These are phyloP conservation scores for Ophiostoma australiae DNA, from an alignment of 2,329 filamentous ascomycete genomes.

Conservation along the genomic window DNA sequence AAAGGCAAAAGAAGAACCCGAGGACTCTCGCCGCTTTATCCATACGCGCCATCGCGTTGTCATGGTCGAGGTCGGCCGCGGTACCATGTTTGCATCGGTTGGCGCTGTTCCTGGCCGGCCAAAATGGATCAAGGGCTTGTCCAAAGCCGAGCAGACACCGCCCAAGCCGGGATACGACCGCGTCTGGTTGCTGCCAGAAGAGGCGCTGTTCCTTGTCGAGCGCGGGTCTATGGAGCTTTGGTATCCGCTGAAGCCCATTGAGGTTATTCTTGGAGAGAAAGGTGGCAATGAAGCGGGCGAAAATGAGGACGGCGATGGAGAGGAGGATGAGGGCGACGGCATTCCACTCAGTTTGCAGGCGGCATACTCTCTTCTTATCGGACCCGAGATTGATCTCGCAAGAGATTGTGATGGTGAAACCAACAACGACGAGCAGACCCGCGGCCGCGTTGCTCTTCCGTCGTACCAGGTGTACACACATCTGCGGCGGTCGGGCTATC, in stretches of 20 bases:
- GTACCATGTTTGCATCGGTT: conserved; percentile 61
- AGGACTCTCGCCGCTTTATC: conserved; percentile 28
- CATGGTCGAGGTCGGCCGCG: conserved; percentile 65
- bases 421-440: conserved; percentile 18
- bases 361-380: conserved; percentile 80
- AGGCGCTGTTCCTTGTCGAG: conserved; percentile 85
- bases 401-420: background rate
- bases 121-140: conserved; percentile 43
- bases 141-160: conserved; percentile 42
- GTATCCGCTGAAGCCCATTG: conserved; percentile 62
- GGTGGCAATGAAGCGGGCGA: conserved; percentile 8
- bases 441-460: conserved; percentile 62
- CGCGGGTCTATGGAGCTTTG: conserved; percentile 80
- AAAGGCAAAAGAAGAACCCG: conserved; percentile 11
- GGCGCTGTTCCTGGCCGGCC: conserved; percentile 50
- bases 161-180: conserved; percentile 49
- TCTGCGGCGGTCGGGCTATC: conserved; percentile 76
- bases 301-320: conserved; percentile 30
- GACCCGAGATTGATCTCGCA: conserved; percentile 53
- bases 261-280: conserved; percentile 40
- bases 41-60: conserved; percentile 51
- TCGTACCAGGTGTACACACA: conserved; percentile 85
- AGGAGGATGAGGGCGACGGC: conserved; percentile 57
- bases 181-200: conserved; percentile 84
- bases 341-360: conserved; percentile 88